Evolutionary conservation across 495 filamentous ascomycete species (phyloP).

Genomic region (Penicillium turbatum): DNA sequence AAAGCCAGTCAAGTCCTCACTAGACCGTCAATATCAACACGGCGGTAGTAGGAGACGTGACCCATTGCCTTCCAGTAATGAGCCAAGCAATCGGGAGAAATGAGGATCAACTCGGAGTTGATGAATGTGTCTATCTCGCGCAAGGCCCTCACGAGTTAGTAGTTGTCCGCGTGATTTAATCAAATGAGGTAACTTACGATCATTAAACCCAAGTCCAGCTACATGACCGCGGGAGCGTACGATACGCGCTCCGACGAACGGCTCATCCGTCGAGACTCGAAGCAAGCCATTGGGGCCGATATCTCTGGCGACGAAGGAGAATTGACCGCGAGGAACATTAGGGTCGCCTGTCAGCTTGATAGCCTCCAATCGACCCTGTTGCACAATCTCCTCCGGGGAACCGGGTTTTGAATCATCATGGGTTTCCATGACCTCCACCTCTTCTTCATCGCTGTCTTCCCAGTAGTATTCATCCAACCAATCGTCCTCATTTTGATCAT

Average conservation of each 20-base stretch:
- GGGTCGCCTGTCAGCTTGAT: constrained; percentile 89
- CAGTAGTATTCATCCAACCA: too few species aligned
- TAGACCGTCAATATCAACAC: constrained; percentile 76
- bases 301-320: constrained; percentile 73
- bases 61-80: constrained; percentile 79
- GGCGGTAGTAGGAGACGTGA: constrained; percentile 74
- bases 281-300: constrained; percentile 60
- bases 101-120: constrained; percentile 68
- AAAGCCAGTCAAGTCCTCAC: constrained; percentile 49
- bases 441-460: too few species aligned
- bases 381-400: constrained; percentile 5
- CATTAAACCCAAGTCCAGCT: constrained; percentile 61
- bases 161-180: background rate
- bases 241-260: constrained; percentile 70
- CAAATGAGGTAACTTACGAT: constrained; percentile 51
- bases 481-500: too few species aligned
- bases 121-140: constrained; percentile 70
- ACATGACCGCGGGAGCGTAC: constrained; percentile 74
- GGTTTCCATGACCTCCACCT: background rate
- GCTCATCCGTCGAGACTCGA: constrained; percentile 57
- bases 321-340: constrained; percentile 82
- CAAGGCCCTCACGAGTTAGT: background rate
- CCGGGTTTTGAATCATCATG: constrained; percentile 4
- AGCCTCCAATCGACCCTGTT: constrained; percentile 62
- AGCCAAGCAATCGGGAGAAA: constrained; percentile 70